phyloP scores from a whole-genome alignment of 2,329 filamentous ascomycete species.

The Neophaeococcomyces mojaviensis region DNA sequence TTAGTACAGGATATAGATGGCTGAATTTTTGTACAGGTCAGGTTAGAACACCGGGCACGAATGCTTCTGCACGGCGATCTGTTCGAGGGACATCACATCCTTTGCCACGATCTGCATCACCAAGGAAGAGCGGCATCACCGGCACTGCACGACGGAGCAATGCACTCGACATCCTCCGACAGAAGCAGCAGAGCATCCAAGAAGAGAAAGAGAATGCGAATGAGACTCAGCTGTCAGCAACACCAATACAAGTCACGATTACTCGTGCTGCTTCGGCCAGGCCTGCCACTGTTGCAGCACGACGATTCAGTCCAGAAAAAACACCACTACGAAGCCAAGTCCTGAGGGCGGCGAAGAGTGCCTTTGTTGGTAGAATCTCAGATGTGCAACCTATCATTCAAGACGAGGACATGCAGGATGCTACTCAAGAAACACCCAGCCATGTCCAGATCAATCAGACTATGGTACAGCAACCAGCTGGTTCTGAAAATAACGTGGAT shows the following conservation, averaged over 20 bases:
- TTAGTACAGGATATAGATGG: background rate
- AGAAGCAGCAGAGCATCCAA: constrained; percentile 22
- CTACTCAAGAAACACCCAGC: constrained; percentile 7
- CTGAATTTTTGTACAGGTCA: constrained; percentile 27
- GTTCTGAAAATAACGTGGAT: constrained; percentile 3
- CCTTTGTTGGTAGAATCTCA: constrained; percentile 2
- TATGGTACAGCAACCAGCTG: background rate
- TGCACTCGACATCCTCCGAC: constrained; percentile 35
- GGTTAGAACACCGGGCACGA: constrained; percentile 35
- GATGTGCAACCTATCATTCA: constrained; percentile 3
- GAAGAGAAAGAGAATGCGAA: constrained; percentile 17
- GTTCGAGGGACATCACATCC: constrained; percentile 31
- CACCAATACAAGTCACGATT: background rate
- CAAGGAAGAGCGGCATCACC: constrained; percentile 37
- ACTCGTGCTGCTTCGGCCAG: constrained; percentile 2
- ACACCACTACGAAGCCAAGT: constrained; percentile 3
- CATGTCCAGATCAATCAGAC: background rate
- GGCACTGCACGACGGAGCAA: constrained; percentile 37
- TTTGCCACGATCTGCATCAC: constrained; percentile 37
- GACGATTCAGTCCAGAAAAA: constrained; percentile 11
- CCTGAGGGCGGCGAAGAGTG: constrained; percentile 1
- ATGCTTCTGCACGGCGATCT: constrained; percentile 30
- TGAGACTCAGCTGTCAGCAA: constrained; percentile 4
- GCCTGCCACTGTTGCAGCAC: constrained; percentile 1
- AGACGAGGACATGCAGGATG: constrained; percentile 5